A percentile compares a stretch with the other conserved stretches of the same genome.
Conservation (phyloP, 1,139 yeast genomes). For the Pichia norvegensis region DNA sequence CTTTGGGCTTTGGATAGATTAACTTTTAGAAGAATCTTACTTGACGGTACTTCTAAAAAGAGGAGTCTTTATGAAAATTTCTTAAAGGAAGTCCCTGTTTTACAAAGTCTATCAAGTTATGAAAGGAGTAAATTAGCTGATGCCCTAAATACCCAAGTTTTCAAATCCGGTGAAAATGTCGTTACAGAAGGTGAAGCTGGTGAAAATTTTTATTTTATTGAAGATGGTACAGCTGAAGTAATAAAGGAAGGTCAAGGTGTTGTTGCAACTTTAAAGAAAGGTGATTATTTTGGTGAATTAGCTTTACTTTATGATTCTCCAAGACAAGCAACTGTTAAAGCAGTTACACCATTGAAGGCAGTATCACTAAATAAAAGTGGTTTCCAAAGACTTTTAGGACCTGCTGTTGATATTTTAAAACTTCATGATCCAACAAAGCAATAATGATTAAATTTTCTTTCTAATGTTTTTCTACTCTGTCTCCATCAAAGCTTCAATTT, state of each 20-base stretch:
- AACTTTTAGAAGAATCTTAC: slow-evolving; percentile 83
- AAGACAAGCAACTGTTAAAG: slow-evolving; percentile 88
- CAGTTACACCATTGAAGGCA: slow-evolving; percentile 68
- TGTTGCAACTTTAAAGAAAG: slow-evolving; percentile 57
- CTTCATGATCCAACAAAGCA: slow-evolving; percentile 70
- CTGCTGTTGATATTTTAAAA: slow-evolving; percentile 74
- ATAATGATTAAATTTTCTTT: not conserved
- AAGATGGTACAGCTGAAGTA: slow-evolving; percentile 79
- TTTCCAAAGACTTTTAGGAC: slow-evolving; percentile 88
- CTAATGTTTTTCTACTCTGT: not conserved
- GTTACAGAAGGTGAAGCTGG: slow-evolving; percentile 88
- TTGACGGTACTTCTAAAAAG: slow-evolving; percentile 86
- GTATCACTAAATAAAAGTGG: slow-evolving; percentile 90
- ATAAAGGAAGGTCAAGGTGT: slow-evolving; percentile 51
- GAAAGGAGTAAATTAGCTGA: slow-evolving; percentile 92
- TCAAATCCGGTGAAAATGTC: slow-evolving; percentile 64
- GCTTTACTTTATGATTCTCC: slow-evolving; percentile 88
- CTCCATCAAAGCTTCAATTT: not conserved
- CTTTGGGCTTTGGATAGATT: slow-evolving; percentile 92
- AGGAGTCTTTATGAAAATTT: slow-evolving; percentile 87
- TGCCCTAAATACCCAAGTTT: slow-evolving; percentile 76
- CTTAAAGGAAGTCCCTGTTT: slow-evolving; percentile 77
- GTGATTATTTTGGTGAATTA: slow-evolving; percentile 94
- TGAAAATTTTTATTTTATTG: slow-evolving; percentile 84
- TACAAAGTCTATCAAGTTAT: slow-evolving; percentile 62